These are phyloP conservation scores for Phaeoacremonium minimum DNA, from an alignment of 2,329 filamentous ascomycete species.

Conservation along the genomic window DNA sequence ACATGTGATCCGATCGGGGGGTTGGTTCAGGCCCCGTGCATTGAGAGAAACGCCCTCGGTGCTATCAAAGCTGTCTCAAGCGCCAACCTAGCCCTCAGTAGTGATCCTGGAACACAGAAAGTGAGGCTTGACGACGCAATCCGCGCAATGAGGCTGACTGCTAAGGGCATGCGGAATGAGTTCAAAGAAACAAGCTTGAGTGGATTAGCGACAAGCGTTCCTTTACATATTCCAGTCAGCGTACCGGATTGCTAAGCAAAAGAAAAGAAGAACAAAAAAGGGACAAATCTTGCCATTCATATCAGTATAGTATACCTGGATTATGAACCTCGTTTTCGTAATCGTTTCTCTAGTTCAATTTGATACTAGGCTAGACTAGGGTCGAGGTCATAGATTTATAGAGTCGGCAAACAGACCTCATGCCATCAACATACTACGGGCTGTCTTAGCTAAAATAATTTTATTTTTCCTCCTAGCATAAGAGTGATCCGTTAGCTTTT, in stretches of 20 bases:
- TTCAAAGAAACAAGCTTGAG: conserved; percentile 50
- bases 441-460: too few relatives aligned
- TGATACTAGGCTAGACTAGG: too few relatives aligned
- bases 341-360: too few relatives aligned
- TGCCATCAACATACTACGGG: too few relatives aligned
- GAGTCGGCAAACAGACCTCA: too few relatives aligned
- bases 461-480: too few relatives aligned
- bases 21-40: conserved; percentile 45
- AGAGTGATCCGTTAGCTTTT: too few relatives aligned
- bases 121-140: conserved; percentile 47
- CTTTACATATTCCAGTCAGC: conserved; percentile 44
- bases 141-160: conserved; percentile 44
- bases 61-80: conserved; percentile 47
- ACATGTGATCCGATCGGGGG: conserved; percentile 48
- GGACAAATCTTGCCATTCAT: too few relatives aligned
- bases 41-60: conserved; percentile 45
- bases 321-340: too few relatives aligned
- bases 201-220: conserved; percentile 44
- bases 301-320: too few relatives aligned
- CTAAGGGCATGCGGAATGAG: conserved; percentile 47
- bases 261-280: too few relatives aligned
- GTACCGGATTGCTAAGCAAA: conserved; percentile 46
- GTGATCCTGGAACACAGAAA: conserved; percentile 40
- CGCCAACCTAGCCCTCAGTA: conserved; percentile 43
- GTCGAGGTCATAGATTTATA: too few relatives aligned